Base-by-base conservation (phyloP, 805 yeast species). In the Metschnikowia hibisci region DNA sequence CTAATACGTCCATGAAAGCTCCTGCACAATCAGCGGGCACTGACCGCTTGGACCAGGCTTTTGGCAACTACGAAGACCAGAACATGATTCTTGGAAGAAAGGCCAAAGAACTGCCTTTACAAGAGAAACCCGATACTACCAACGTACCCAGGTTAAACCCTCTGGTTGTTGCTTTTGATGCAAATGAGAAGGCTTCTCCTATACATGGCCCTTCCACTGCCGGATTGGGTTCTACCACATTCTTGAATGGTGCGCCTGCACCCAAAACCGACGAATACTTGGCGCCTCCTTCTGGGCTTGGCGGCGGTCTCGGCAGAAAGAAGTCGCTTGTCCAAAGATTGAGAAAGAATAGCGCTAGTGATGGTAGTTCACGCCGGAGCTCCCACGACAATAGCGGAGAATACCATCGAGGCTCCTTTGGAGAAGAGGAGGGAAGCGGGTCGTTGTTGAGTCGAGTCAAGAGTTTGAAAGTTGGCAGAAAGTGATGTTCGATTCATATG, bases 231-330 rank as follows among this genome's bases (percentile, higher is more conserved):
- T 78, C 91, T 1, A 77, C 96, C 2, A 91, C 99, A 0, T 91
- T 91, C 60, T 61, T 91, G 47, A 96, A 93, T 62, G 99, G 99
- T 28, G 93, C 97, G 0, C 98, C 98, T 11, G 99, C 97, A 4
- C 74, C 76, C 64, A 83, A 43, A 62, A 58, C 57, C 11, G 68
- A 67, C 15, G 61, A 59, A 12, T 56, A 62, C 39, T 50, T 56
- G 34, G 27, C 39, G 4, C 48, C 51, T 4, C 43, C 45, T 15
- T 30, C 36, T 13, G 36, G 54, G n/a, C 46, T 44, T 36, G 56
- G 51, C 23, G 64, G 74, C 14, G 82, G 81, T 1, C 64, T 90
- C 47, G 79, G 81, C 26, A 79, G 97, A 62, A 88, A 89, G 64
- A 87, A 87, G 68, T 85, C 95, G n/a, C 61, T 88, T 34, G 85